phyloP scores from a whole-genome alignment of 192 early-diverging fungal genomes.

The Chytriomyces hyalinus region DNA sequence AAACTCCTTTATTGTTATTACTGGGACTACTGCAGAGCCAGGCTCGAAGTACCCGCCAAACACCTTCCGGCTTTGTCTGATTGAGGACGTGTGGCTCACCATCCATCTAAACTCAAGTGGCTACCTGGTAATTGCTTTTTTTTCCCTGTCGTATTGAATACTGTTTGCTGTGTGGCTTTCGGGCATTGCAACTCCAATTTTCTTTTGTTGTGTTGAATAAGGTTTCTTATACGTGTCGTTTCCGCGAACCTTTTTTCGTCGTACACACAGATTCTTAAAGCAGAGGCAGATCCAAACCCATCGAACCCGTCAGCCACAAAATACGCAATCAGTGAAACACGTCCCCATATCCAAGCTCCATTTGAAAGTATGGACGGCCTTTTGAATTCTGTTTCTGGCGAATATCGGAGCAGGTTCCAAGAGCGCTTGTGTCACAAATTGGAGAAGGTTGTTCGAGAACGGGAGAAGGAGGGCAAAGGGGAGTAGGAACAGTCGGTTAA shows the following conservation, averaged over 20 bases:
- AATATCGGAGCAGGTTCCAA: constrained; percentile 36
- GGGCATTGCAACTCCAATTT: neutral
- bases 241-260: neutral
- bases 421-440: constrained; percentile 31
- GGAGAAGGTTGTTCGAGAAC: constrained; percentile 16
- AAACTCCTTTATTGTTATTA: constrained; percentile 34
- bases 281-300: constrained; percentile 30
- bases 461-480: constrained; percentile 15
- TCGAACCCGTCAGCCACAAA: constrained; percentile 17
- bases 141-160: too few species aligned
- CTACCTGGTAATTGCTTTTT: constrained; percentile 15
- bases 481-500: neutral
- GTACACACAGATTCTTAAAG: constrained; percentile 22
- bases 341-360: constrained; percentile 30
- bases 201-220: neutral
- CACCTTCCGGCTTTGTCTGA: constrained; percentile 30
- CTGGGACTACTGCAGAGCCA: constrained; percentile 24
- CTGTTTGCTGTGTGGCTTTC: too few species aligned
- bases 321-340: constrained; percentile 25
- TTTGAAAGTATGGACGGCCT: constrained; percentile 43
- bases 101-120: constrained; percentile 31
- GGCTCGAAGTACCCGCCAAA: constrained; percentile 34
- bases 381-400: constrained; percentile 38
- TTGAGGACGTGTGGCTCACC: constrained; percentile 32
- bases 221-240: neutral